Evolutionary conservation across 768 basidiomycete genomes (phyloP), one percentile per base, ranked within the genome.

Genomic region (Sarcomyxa edulis): DNA sequence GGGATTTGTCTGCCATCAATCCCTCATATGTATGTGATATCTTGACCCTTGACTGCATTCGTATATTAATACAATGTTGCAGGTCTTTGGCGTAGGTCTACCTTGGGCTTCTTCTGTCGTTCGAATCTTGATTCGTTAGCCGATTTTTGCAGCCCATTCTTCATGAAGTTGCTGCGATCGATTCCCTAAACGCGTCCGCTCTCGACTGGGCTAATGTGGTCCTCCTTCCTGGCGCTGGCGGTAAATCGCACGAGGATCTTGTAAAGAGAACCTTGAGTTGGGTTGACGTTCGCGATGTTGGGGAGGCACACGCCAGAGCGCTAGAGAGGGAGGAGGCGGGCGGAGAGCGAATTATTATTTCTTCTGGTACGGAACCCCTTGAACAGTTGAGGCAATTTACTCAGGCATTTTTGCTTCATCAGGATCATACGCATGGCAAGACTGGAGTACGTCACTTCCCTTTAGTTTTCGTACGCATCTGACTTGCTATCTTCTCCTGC

Each of bases 1-100:
- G 72, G 71, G 80, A 80, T 44, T 46, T 82, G 15, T 60, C 66
- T 2, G 66, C 68, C 7, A 43, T 81, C 25, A 73, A 74, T 48
- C 80, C 80, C 14, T 74, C 80, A 8, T 74, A 59, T 40, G 74
- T 76, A 35, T 34, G 59, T 45, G 30, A n/a, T n/a, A 40, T 44
- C 22, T 28, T n/a, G n/a, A n/a, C n/a, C n/a, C n/a, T n/a, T n/a
- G n/a, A n/a, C 24, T 26, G 3, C 14, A 12, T 28, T 16, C 24
- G 12, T 15, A 2, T 12, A 25, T 24, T 16, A 26, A 15, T 18
- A 15, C 8, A 14, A 23, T 6, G 38, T 12, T 6, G 6, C 16
- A 62, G 61, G 58, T 64, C 2, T 56, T 61, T 22, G 62, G 62
- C 3, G 55, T 62, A 35, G 45, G 55, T 43, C 5, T n/a, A 22